These are phyloP conservation scores for Magnusiomyces fungicola DNA, from an alignment of 1,139 yeast species.

Conservation along the genomic window DNA sequence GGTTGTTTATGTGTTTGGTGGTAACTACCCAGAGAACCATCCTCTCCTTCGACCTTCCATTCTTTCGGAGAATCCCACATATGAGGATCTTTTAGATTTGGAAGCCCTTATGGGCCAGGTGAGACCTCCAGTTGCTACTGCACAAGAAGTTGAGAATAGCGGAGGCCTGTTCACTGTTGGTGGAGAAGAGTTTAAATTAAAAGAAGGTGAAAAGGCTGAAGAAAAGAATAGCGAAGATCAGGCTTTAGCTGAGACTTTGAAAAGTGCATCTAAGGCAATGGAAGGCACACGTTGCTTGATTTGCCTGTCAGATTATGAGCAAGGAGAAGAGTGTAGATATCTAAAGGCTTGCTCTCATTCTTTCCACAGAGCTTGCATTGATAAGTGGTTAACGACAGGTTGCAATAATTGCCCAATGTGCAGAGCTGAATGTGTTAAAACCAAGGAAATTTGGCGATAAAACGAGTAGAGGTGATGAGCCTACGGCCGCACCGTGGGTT, in stretches of 20 bases:
- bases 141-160: constrained; percentile 35
- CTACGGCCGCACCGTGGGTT: too few relatives aligned
- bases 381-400: constrained; percentile 48
- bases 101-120: constrained; percentile 42
- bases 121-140: constrained; percentile 39
- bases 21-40: constrained; percentile 41
- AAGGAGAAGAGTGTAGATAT: constrained; percentile 40
- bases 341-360: constrained; percentile 41
- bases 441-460: too few relatives aligned
- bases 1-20: constrained; percentile 47
- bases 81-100: constrained; percentile 41
- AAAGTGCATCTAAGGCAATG: constrained; percentile 21
- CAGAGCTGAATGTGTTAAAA: constrained; percentile 39
- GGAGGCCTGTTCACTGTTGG: constrained; percentile 33
- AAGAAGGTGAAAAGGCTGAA: constrained; percentile 11
- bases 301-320: constrained; percentile 42
- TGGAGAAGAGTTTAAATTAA: constrained; percentile 7
- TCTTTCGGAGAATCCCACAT: constrained; percentile 42
- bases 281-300: constrained; percentile 38
- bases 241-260: constrained; percentile 7
- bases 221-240: constrained; percentile 12
- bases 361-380: constrained; percentile 49
- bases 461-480: too few relatives aligned
- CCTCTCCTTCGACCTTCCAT: constrained; percentile 44
- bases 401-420: constrained; percentile 54